Conservation (phyloP, 352 stramenopile genomes). For the Phytopythium chamaehyphon region DNA sequence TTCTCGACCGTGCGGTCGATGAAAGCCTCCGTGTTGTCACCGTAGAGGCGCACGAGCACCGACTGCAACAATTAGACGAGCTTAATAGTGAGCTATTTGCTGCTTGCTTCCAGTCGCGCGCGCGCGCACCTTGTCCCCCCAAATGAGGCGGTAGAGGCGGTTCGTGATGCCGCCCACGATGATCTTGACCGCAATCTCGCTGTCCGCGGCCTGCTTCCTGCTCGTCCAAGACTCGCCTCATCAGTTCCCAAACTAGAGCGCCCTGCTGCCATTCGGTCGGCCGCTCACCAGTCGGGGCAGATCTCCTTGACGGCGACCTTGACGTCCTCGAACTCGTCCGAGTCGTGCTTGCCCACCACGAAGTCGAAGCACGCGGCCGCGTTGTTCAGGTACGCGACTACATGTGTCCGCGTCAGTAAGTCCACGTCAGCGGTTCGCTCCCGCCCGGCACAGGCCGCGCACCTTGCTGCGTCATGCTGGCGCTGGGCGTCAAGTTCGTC, state of each 20-base stretch:
- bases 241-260: neutral
- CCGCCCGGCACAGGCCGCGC: neutral
- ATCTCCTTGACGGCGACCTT: slow-evolving; percentile 74
- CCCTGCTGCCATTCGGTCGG: neutral
- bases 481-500: no score
- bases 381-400: slow-evolving; percentile 84
- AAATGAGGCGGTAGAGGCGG: slow-evolving; percentile 85
- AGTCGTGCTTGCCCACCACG: slow-evolving; percentile 47
- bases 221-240: neutral
- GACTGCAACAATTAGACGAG: slow-evolving; percentile 21
- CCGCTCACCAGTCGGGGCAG: slow-evolving; percentile 50
- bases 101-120: neutral
- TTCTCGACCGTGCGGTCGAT: slow-evolving; percentile 92
- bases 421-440: slow-evolving; percentile 2
- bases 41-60: slow-evolving; percentile 90
- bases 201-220: slow-evolving; percentile 44
- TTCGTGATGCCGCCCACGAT: slow-evolving; percentile 93
- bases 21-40: slow-evolving; percentile 90
- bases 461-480: slow-evolving; percentile 13
- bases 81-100: neutral
- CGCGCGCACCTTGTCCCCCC: slow-evolving; percentile 39
- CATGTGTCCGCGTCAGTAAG: neutral
- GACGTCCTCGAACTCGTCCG: slow-evolving; percentile 77
- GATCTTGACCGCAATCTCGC: slow-evolving; percentile 81
- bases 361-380: slow-evolving; percentile 66